Evolutionary conservation across 805 yeast species (phyloP).

Genomic region (Metschnikowia anglica): DNA sequence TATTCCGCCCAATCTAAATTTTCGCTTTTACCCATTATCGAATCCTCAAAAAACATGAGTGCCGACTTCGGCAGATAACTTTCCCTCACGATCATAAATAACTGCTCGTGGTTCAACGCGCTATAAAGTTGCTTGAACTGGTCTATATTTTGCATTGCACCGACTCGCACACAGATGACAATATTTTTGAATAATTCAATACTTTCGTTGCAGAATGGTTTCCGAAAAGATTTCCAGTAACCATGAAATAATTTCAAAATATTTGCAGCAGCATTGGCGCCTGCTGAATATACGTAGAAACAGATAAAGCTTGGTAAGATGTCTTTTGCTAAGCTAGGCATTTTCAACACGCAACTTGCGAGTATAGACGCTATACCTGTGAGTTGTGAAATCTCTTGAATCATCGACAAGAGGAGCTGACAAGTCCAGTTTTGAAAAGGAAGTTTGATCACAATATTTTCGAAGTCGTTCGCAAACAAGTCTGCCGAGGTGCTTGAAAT

Average conservation of each 20-base stretch:
- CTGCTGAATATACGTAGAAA: slow-evolving; percentile 21
- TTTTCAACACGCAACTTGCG: slow-evolving; percentile 29
- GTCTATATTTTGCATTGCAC: slow-evolving; percentile 29
- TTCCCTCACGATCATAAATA: slow-evolving; percentile 33
- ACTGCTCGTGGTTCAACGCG: slow-evolving; percentile 26
- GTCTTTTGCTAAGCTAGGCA: slow-evolving; percentile 26
- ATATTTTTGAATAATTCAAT: slow-evolving; percentile 23
- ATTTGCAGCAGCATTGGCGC: slow-evolving; percentile 7
- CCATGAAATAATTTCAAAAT: slow-evolving; percentile 2
- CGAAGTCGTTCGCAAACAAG: slow-evolving; percentile 9
- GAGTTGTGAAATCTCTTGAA: slow-evolving; percentile 1
- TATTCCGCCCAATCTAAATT: slow-evolving; percentile 1
- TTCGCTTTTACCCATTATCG: slow-evolving; percentile 5
- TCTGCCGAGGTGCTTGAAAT: neutral
- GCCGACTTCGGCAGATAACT: slow-evolving; percentile 42
- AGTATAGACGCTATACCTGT: slow-evolving; percentile 2
- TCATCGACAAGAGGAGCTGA: slow-evolving; percentile 4
- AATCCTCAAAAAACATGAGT: slow-evolving; percentile 50
- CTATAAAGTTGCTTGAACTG: slow-evolving; percentile 30
- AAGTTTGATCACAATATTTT: slow-evolving; percentile 11
- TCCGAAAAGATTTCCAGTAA: slow-evolving; percentile 5
- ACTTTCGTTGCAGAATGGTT: slow-evolving; percentile 6
- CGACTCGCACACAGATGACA: slow-evolving; percentile 40
- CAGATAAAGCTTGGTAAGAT: slow-evolving; percentile 29
- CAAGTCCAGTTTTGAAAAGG: slow-evolving; percentile 8